Percentiles rank a stretch among this genome's conserved stretches.
phyloP scores from a whole-genome alignment of 1,284 basidiomycete species.

The Coriolopsis trogii region DNA sequence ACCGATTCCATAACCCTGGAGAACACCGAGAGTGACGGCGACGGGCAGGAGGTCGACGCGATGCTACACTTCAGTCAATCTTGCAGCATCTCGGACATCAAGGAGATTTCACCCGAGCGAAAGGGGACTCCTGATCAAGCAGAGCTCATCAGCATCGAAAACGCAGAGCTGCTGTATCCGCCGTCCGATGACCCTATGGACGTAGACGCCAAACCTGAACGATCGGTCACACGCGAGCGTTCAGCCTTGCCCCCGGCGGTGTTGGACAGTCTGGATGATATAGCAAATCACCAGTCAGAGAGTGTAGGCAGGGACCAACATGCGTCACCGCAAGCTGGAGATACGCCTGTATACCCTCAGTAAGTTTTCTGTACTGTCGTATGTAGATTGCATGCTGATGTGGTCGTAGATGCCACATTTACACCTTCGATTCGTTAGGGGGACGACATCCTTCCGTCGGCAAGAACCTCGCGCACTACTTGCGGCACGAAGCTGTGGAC shows the following conservation, averaged over 20 bases:
- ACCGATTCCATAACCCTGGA: conserved; percentile 7
- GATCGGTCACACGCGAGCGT: background rate
- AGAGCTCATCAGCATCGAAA: background rate
- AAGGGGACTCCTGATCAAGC: background rate
- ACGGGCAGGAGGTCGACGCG: conserved; percentile 26
- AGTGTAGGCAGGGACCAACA: background rate
- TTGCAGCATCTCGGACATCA: conserved; percentile 26
- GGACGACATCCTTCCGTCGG: conserved; percentile 65
- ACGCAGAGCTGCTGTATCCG: conserved; percentile 24
- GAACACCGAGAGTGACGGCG: too few relatives aligned
- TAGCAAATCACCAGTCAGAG: conserved; percentile 18
- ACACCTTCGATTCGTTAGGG: conserved; percentile 89
- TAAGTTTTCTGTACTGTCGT: conserved; percentile 1
- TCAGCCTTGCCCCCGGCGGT: background rate
- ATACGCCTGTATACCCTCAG: background rate
- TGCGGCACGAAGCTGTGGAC: conserved; percentile 79
- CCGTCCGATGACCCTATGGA: conserved; percentile 21
- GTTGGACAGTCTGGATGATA: too few relatives aligned
- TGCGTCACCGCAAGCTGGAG: background rate
- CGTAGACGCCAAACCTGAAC: conserved; percentile 17
- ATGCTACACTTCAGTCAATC: conserved; percentile 24
- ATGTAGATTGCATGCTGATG: background rate
- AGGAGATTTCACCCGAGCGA: conserved; percentile 7
- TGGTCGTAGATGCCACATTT: conserved; percentile 67
- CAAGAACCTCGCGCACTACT: conserved; percentile 68